phyloP scores from a whole-genome alignment of 1,284 basidiomycete genomes.

The Moniliophthora roreri region DNA sequence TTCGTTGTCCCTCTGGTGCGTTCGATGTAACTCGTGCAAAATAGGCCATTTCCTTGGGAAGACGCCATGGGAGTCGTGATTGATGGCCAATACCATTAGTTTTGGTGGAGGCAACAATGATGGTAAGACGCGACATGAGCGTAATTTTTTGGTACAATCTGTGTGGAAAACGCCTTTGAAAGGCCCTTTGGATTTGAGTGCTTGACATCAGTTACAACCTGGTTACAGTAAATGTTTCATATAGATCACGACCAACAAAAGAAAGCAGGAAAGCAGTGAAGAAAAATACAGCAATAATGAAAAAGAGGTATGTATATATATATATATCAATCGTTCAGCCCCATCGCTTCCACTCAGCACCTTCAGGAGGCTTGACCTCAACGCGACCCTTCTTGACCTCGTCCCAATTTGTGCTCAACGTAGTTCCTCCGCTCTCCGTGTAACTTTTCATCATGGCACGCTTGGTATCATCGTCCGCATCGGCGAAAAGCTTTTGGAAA shows the following conservation, averaged over 20 bases:
- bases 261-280: not conserved
- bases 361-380: slow-evolving; percentile 78
- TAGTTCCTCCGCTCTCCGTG: slow-evolving; percentile 87
- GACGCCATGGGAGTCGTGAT: slow-evolving; percentile 84
- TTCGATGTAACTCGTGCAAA: slow-evolving; percentile 80
- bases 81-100: slow-evolving; percentile 86
- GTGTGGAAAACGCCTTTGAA: not conserved
- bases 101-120: slow-evolving; percentile 92
- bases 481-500: slow-evolving; percentile 83
- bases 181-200: not conserved
- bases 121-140: slow-evolving; percentile 65
- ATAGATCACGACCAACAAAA: not conserved
- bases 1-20: slow-evolving; percentile 57
- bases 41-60: slow-evolving; percentile 91
- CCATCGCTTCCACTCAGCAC: slow-evolving; percentile 83
- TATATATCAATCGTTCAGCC: slow-evolving; percentile 32
- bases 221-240: not conserved
- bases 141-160: not conserved
- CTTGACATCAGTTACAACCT: not conserved
- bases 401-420: slow-evolving; percentile 92
- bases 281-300: not conserved
- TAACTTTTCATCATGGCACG: slow-evolving; percentile 97
- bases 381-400: slow-evolving; percentile 74
- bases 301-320: not conserved
- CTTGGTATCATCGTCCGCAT: slow-evolving; percentile 86